Evolutionary conservation across 805 yeast genomes (phyloP), one percentile per base, ranked within the genome.

Genomic region (Myxozyma neotropica): DNA sequence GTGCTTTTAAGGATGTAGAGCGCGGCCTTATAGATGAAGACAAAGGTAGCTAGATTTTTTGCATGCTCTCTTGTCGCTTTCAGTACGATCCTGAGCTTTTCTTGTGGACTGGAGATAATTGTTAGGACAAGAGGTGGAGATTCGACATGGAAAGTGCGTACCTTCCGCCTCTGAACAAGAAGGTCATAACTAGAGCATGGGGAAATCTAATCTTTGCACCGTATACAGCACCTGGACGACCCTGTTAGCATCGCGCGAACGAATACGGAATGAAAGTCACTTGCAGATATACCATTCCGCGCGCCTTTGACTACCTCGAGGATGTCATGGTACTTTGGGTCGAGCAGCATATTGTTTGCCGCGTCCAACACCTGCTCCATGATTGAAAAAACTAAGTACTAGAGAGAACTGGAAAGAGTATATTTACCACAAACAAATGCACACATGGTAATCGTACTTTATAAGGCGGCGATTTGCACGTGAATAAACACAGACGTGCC

Each of bases 201-300:
- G 84, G 80, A 67, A 85, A 83, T 51, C 89, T 74, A 40, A 84
- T 73, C 65, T 81, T 79, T 2, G 85, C 85, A 1, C 89, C 89
- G 62, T 84, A 84, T 5, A 82, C 83, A 5, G 80, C 73, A 19
- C 85, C 85, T 64, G 39, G 3, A 36, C 26, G 8, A 4, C 31
- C 13, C 23, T n/a, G 39, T 15, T 17, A 31, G 36, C 13, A 29
- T 7, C 10, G 38, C 6, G 21, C 44, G 19, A 27, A 7, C 19
- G 19, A 29, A 7, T 35, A 19, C 38, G 4, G 10, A 19, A 10
- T 24, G 4, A 8, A n/a, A 5, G 33, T 12, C 36, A 23, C 6
- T 8, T 7, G 50, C 10, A 23, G 53, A 7, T 39, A 36, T 53
- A 58, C 79, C 75, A 65, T 78, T 78, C 31, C 80, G 68, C 55